These are phyloP conservation scores for Lanmaoa pseudosensibilis DNA, from an alignment of 768 basidiomycete genomes.

Conservation along the genomic window DNA sequence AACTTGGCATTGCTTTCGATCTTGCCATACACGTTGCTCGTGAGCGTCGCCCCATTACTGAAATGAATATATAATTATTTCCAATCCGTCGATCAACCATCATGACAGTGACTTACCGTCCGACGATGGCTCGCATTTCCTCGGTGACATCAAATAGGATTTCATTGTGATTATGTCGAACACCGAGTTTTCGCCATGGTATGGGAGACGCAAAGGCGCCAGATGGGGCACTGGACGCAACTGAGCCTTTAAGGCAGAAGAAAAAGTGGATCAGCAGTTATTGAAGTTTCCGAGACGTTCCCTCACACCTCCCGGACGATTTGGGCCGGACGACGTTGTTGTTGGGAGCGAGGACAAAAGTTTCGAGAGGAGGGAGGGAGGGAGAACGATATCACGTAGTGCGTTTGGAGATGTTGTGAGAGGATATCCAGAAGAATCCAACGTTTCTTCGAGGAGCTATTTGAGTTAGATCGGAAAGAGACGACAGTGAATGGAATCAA, in stretches of 20 bases:
- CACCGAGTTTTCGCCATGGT: slow-evolving; percentile 86
- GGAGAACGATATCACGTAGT: slow-evolving; percentile 89
- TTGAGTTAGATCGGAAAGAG: not conserved
- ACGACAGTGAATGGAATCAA: not conserved
- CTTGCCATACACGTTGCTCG: slow-evolving; percentile 69
- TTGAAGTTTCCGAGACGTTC: not conserved
- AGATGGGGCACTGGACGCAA: slow-evolving; percentile 39
- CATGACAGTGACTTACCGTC: slow-evolving; percentile 22
- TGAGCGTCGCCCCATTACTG: slow-evolving; percentile 69
- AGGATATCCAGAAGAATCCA: slow-evolving; percentile 90
- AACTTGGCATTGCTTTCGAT: slow-evolving; percentile 77
- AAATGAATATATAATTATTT: not conserved
- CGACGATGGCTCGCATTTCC: slow-evolving; percentile 56
- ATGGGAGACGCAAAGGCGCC: slow-evolving; percentile 83
- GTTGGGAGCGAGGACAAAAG: slow-evolving; percentile 44
- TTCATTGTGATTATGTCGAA: slow-evolving; percentile 86
- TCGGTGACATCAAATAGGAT: slow-evolving; percentile 91
- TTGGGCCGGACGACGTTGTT: slow-evolving; percentile 25
- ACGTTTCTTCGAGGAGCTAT: slow-evolving; percentile 91
- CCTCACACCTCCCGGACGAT: slow-evolving; percentile 29
- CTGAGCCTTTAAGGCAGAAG: slow-evolving; percentile 16
- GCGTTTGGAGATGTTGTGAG: slow-evolving; percentile 89
- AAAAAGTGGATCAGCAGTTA: not conserved
- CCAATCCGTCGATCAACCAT: not conserved
- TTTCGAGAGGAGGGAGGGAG: slow-evolving; percentile 83